These are phyloP conservation scores for Diplosphaera chodatii DNA, from an alignment of 139 green algal genomes.

Conservation along the genomic window DNA sequence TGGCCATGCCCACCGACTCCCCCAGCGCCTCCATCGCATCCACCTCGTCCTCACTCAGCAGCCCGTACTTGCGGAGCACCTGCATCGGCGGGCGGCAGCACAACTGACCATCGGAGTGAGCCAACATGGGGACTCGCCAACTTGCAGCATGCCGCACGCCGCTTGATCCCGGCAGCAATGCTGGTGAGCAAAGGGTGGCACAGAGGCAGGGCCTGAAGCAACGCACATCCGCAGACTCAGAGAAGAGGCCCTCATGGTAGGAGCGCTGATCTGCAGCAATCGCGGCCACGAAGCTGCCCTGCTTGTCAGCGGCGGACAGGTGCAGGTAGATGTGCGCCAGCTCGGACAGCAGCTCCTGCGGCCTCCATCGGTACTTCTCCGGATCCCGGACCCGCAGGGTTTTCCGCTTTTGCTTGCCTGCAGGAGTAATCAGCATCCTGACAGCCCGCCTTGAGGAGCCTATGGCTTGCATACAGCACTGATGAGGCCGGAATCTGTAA, in stretches of 20 bases:
- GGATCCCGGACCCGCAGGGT: constrained; percentile 74
- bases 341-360: constrained; percentile 74
- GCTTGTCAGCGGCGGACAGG: constrained; percentile 55
- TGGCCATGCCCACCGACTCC: constrained; percentile 22
- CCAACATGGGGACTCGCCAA: too few species aligned
- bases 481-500: too few species aligned
- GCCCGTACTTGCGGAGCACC: constrained; percentile 43
- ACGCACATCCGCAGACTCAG: constrained; percentile 39
- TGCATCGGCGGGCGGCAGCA: too few species aligned
- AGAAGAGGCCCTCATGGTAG: constrained; percentile 72
- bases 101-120: too few species aligned
- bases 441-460: too few species aligned
- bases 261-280: constrained; percentile 75
- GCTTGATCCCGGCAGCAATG: too few species aligned
- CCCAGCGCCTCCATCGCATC: constrained; percentile 46
- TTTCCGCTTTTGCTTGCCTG: constrained; percentile 33
- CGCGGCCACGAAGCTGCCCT: constrained; percentile 57
- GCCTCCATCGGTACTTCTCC: constrained; percentile 80
- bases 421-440: too few species aligned
- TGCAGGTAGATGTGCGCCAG: constrained; percentile 78
- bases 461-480: too few species aligned
- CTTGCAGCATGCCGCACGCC: too few species aligned
- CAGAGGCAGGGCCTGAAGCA: too few species aligned
- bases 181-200: too few species aligned
- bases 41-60: constrained; percentile 36